Conservation (phyloP, 2,329 filamentous ascomycete genomes). For the Colletotrichum endophyticum region DNA sequence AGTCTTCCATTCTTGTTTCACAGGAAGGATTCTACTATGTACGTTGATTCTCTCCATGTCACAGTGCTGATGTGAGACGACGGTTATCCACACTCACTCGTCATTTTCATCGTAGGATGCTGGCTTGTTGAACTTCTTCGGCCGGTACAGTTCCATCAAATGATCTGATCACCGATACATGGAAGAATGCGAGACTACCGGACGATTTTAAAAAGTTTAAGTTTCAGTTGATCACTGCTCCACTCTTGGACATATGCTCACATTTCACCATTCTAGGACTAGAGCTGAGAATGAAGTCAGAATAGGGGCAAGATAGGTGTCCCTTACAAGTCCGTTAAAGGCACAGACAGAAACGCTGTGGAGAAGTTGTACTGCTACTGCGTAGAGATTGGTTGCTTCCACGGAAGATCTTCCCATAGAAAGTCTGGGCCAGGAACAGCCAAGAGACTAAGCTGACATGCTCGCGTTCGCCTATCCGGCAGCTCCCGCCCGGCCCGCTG, state of each 20-base stretch:
- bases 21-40: background rate
- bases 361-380: background rate
- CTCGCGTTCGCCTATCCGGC: background rate
- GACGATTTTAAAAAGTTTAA: fast-evolving
- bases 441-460: background rate
- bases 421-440: background rate
- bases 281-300: background rate
- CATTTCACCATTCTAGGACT: background rate
- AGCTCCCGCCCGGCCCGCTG: background rate
- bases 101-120: fast-evolving
- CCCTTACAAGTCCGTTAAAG: background rate
- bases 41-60: fast-evolving
- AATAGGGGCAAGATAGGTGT: fast-evolving
- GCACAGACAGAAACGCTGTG: background rate
- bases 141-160: background rate
- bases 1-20: background rate
- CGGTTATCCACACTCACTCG: fast-evolving
- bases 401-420: fast-evolving
- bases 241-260: fast-evolving
- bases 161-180: background rate
- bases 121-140: background rate
- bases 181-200: background rate
- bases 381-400: fast-evolving
- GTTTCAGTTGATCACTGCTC: background rate
- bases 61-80: background rate